Conservation (phyloP, 306 rosid species). For the Prunus mongolica region DNA sequence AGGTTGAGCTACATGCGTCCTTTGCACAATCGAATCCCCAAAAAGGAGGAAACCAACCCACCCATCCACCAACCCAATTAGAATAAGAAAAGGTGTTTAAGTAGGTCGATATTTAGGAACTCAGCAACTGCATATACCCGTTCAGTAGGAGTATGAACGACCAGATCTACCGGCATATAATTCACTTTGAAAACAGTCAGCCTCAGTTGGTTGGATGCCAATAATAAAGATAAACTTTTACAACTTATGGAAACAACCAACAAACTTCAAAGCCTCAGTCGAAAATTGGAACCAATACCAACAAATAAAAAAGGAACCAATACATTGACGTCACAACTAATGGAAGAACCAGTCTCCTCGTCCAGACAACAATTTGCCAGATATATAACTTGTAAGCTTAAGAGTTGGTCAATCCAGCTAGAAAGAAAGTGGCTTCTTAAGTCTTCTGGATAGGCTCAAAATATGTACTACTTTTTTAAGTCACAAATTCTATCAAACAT, state of each 20-base stretch:
- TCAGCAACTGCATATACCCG: conserved; percentile 4
- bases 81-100: not conserved
- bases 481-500: not conserved
- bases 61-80: conserved; percentile 22
- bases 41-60: not conserved
- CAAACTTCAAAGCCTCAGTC: conserved; percentile 3
- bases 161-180: not conserved
- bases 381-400: not conserved
- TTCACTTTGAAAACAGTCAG: not conserved
- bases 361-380: not conserved
- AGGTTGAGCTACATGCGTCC: not conserved
- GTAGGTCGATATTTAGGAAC: not conserved
- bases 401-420: not conserved
- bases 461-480: not conserved
- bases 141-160: conserved; percentile 9
- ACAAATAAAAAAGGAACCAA: not conserved
- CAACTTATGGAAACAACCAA: not conserved
- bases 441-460: not conserved
- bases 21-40: not conserved
- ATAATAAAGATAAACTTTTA: not conserved
- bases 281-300: conserved; percentile 5
- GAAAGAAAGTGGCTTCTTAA: not conserved
- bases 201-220: no score
- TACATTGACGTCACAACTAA: not conserved
- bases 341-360: not conserved